phyloP scores from a whole-genome alignment of 345 rosid genomes.

The Psidium guajava region DNA sequence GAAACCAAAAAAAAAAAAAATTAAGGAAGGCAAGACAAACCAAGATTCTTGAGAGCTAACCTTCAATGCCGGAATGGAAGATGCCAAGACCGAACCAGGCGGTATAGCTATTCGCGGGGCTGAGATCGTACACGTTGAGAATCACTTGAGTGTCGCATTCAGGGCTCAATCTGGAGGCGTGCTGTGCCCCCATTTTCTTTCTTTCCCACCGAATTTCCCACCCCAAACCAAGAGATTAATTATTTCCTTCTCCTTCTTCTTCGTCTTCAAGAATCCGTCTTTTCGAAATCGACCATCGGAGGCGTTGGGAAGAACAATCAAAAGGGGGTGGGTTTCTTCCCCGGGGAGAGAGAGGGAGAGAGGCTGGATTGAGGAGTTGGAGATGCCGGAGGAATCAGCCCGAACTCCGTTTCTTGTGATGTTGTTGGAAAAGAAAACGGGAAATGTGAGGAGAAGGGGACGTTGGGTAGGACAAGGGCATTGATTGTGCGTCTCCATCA shows the following conservation, averaged over 20 bases:
- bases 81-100: slow-evolving; percentile 88
- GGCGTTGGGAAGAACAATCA: neutral
- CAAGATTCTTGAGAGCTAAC: slow-evolving; percentile 6
- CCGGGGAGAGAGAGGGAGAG: too few relatives aligned
- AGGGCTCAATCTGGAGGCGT: slow-evolving; percentile 11
- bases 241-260: neutral
- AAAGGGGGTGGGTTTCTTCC: neutral
- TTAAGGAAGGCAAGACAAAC: neutral
- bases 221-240: neutral
- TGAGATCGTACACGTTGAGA: slow-evolving; percentile 81
- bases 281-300: neutral
- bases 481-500: neutral
- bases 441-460: neutral
- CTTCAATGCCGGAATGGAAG: slow-evolving; percentile 92
- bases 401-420: too few relatives aligned
- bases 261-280: neutral
- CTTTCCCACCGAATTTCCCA: too few relatives aligned
- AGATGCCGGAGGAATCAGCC: neutral
- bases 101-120: slow-evolving; percentile 64
- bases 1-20: too few relatives aligned
- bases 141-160: slow-evolving; percentile 29
- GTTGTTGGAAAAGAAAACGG: neutral
- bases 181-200: slow-evolving; percentile 29
- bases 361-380: neutral
- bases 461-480: neutral